Evolutionary conservation across 805 yeast species (phyloP), one percentile per base, ranked within the genome.

Genomic region (Kuraishia molischiana): DNA sequence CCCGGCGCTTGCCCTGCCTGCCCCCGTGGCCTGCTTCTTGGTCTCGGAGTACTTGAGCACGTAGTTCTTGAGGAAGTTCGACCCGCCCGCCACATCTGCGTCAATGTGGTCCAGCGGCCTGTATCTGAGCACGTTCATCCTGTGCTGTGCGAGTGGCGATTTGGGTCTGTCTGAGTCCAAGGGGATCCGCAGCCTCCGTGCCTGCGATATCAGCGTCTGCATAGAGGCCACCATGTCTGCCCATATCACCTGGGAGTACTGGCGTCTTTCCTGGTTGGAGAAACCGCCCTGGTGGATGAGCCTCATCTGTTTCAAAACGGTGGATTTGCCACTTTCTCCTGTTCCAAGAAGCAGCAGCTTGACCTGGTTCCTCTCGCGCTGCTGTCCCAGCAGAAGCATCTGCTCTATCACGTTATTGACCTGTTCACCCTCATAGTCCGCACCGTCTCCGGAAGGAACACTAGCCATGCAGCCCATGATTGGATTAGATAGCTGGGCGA

Each of bases 241-340:
- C 96, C 97, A 92, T 18, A 92, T 85, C 15, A 90, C 85, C 47
- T 86, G 87, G 2, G 83, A 58, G 56, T 87, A 92, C 54, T 84
- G 89, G 32, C 66, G 50, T 38, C 95, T 67, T 56, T 92, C 97
- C 44, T 77, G 82, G 36, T 72, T 72, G 1, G 83, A 66, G 61
- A 90, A 92, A 2, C 95, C 94, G 32, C 83, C 80, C 42, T 85
- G 83, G 54, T 92, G 97, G 31, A 87, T 58, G 14, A 92, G 66
- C 48, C 83, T 76, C 77, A 89, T 71, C 55, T 89, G 97, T 57
- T 89, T 89, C 46, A 89, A 61, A 5, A 89, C 95, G 0, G 97
- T 89, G 2, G 95, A 83, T 54, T 89, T 89, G 4, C 97, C 97
- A 37, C 90, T 79, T 54, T 89, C 97, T 4, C 97, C 97, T 0